Evolutionary conservation across 2,329 filamentous ascomycete genomes (phyloP), one percentile per base, ranked within the genome.

Genomic region (Periconia digitata): DNA sequence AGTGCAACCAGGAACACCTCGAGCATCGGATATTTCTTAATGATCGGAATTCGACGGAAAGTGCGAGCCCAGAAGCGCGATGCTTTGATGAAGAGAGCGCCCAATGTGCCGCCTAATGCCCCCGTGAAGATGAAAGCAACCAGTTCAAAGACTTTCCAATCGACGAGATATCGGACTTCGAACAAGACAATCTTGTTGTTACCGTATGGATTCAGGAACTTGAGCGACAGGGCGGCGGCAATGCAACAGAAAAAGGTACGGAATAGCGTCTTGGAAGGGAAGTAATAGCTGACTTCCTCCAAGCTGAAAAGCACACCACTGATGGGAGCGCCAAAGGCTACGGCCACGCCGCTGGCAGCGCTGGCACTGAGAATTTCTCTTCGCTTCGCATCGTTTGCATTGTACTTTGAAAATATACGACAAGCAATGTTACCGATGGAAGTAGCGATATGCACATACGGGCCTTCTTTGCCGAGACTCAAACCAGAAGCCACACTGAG

Each of bases 221-320:
- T 96, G 59, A 99, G 78, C 1, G 92, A 92, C 27, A 99, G 74
- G 0, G 94, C 91, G 1, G 94, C 92, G 24, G 77, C 86, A 60
- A 97, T 97, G 72, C 92, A 97, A 76, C 92, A 97, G 73, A 97
- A 97, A 72, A 99, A 99, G 0, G 94, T 97, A 44, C 94, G 81
- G 76, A 99, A 99, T 8, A 99, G 81, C 0, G 92, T 97, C 75
- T 99, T 97, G 6, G 92, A 90, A 0, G 94, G 92, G 69, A 97
- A 97, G 72, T 97, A 97, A 72, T 97, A 97, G 59, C 89, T 86
- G 53, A 97, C 92, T 79, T 97, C 94, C 72, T 99, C 94, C 23
- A 97, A 73, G 27, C 90, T 91, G 71, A 97, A 97, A 2, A 97
- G 79, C 1, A 96, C 91, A 44, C 92, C 92, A 8, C 91, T 90